A percentile compares a stretch with the other conserved stretches of the same genome.
These are phyloP conservation scores for Furcasterigmium sp. DNA, from an alignment of 2,329 filamentous ascomycete genomes.

Conservation along the genomic window DNA sequence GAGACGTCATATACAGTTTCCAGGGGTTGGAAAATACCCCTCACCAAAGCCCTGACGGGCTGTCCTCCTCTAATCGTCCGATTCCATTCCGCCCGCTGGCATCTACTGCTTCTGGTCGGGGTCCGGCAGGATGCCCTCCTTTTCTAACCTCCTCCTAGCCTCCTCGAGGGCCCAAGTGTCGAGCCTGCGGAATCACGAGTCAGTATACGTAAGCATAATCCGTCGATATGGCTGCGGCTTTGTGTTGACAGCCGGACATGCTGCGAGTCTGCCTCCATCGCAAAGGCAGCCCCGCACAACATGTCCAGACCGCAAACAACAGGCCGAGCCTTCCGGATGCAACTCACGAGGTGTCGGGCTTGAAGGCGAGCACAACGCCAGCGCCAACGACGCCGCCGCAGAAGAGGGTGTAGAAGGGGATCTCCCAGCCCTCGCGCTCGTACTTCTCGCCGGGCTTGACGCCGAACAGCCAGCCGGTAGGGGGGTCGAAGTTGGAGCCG, in stretches of 20 bases:
- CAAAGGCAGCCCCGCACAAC: neutral
- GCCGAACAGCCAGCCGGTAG: slow-evolving; percentile 87
- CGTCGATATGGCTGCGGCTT: neutral
- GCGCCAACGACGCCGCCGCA: slow-evolving; percentile 70
- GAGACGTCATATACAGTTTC: slow-evolving; percentile 27
- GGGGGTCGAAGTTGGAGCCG: slow-evolving; percentile 76
- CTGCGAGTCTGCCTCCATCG: no score
- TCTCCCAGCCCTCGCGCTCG: slow-evolving; percentile 96
- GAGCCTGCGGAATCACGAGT: slow-evolving; percentile 60
- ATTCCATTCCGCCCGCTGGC: no score
- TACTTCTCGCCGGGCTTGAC: slow-evolving; percentile 93
- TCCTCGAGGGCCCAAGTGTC: slow-evolving; percentile 99
- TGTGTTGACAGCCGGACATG: no score
- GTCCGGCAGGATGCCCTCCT: slow-evolving; percentile 88
- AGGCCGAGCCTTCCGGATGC: neutral
- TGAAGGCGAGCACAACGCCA: slow-evolving; percentile 83
- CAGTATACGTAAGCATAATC: neutral
- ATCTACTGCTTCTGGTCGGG: slow-evolving; percentile 55
- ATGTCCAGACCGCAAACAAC: neutral
- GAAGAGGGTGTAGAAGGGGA: slow-evolving; percentile 77
- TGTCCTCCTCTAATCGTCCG: slow-evolving; percentile 1
- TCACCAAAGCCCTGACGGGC: neutral
- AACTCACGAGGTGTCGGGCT: slow-evolving; percentile 97
- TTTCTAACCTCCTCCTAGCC: slow-evolving; percentile 89
- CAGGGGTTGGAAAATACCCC: neutral